Percentiles rank a stretch among this genome's conserved stretches.
Evolutionary conservation across 805 yeast species (phyloP).

Genomic region (Yarrowia divulgata): DNA sequence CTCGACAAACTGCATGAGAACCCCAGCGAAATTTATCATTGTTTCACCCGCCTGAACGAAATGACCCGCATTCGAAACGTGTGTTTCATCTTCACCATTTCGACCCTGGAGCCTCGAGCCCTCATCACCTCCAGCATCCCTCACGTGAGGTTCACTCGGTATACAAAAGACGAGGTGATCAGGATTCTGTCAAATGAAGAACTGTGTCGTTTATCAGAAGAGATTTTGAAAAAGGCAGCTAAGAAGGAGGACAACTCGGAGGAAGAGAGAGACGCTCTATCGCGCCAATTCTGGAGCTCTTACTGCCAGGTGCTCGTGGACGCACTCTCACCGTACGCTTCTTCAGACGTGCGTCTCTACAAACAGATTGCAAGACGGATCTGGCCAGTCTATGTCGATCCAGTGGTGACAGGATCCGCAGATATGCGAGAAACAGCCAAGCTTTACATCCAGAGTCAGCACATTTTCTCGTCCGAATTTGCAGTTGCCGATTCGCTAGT

Average conservation of each 20-base stretch:
- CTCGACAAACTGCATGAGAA: conserved; percentile 59
- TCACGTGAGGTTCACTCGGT: conserved; percentile 55
- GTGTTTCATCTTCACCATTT: conserved; percentile 54
- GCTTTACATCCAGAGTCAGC: conserved; percentile 44
- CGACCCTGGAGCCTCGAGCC: conserved; percentile 55
- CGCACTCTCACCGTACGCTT: conserved; percentile 56
- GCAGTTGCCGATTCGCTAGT: conserved; percentile 43
- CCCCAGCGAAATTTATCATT: conserved; percentile 53
- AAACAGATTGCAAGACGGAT: conserved; percentile 45
- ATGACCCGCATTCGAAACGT: conserved; percentile 53
- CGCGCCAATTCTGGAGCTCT: conserved; percentile 53
- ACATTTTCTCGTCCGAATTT: conserved; percentile 46
- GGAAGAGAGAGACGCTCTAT: conserved; percentile 42
- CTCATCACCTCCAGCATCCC: conserved; percentile 56
- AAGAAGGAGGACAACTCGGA: neutral
- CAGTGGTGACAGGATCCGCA: conserved; percentile 40
- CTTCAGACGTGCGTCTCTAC: conserved; percentile 52
- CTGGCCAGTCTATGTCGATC: conserved; percentile 51
- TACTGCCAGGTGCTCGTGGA: conserved; percentile 56
- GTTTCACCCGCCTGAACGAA: conserved; percentile 56
- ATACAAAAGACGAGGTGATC: conserved; percentile 52
- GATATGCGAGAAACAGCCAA: conserved; percentile 43
- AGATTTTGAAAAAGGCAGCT: conserved; percentile 7
- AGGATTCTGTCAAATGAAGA: conserved; percentile 50
- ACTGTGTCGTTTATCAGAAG: conserved; percentile 46